Conservation (phyloP, 768 basidiomycete species). For the Leucocoprinus leucothites region DNA sequence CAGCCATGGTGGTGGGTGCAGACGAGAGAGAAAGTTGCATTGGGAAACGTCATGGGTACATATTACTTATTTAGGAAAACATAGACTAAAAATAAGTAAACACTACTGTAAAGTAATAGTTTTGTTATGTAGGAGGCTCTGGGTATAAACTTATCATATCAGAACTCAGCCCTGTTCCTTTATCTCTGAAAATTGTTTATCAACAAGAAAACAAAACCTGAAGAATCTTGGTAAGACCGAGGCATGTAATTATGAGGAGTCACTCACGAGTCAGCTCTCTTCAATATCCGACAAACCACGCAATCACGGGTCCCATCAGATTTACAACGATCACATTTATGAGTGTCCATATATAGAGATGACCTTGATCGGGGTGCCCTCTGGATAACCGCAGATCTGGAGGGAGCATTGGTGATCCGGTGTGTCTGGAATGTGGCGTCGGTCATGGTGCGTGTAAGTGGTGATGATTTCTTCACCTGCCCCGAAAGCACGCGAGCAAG, state of each 20-base stretch:
- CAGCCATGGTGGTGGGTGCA: not conserved
- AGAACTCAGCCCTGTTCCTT: not conserved
- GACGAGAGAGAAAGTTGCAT: not conserved
- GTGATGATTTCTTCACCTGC: not conserved
- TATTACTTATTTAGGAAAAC: not conserved
- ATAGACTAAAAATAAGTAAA: not conserved
- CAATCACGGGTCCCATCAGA: not conserved
- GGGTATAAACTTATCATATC: not conserved
- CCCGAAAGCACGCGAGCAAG: not conserved
- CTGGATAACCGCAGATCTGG: not conserved
- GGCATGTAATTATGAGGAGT: no score
- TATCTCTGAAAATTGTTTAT: no score
- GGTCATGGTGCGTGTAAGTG: not conserved
- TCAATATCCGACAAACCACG: conserved; percentile 1
- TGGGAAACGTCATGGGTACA: conserved; percentile 8
- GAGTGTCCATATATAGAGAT: not conserved
- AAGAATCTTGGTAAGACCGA: no score
- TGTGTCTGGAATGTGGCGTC: not conserved
- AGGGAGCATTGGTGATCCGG: not conserved
- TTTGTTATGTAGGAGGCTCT: no score
- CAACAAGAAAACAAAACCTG: no score
- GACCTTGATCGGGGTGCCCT: not conserved
- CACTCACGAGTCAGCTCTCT: conserved; percentile 3
- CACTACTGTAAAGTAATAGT: not conserved
- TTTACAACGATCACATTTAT: not conserved